phyloP scores from a whole-genome alignment of 73 alveolate species.

The Symbiodinium pilosum region DNA sequence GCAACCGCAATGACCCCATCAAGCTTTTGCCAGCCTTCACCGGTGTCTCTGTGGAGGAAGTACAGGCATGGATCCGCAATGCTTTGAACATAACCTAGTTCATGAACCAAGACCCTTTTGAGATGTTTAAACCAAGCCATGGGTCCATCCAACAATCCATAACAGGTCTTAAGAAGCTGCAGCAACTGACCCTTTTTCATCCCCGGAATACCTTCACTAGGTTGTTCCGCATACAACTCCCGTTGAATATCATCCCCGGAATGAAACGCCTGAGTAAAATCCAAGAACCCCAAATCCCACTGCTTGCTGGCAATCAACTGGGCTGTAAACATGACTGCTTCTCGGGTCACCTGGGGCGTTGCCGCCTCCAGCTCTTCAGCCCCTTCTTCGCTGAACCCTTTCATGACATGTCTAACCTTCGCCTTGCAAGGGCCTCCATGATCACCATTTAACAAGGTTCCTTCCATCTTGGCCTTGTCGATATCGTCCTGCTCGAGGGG shows the following conservation, averaged over 20 bases:
- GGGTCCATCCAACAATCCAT: conserved; percentile 32
- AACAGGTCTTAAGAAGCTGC: neutral
- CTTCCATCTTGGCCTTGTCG: neutral
- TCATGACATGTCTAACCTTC: conserved; percentile 28
- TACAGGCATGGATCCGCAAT: neutral
- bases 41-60: neutral
- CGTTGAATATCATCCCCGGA: neutral
- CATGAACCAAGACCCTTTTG: neutral
- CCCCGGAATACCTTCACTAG: conserved; percentile 7
- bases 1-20: neutral
- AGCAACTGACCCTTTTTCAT: neutral
- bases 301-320: neutral
- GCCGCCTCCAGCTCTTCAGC: conserved; percentile 4
- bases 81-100: neutral
- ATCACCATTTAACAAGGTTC: neutral
- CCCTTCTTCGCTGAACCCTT: conserved; percentile 17
- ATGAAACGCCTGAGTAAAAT: conserved; percentile 47
- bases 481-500: neutral
- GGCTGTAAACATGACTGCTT: neutral
- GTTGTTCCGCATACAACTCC: conserved; percentile 11
- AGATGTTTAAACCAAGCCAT: neutral
- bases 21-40: neutral
- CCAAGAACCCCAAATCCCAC: neutral
- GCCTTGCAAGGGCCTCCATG: neutral
- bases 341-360: conserved; percentile 28